Base-by-base conservation (phyloP, 441 rosid genomes). In the Populus hybrid region DNA sequence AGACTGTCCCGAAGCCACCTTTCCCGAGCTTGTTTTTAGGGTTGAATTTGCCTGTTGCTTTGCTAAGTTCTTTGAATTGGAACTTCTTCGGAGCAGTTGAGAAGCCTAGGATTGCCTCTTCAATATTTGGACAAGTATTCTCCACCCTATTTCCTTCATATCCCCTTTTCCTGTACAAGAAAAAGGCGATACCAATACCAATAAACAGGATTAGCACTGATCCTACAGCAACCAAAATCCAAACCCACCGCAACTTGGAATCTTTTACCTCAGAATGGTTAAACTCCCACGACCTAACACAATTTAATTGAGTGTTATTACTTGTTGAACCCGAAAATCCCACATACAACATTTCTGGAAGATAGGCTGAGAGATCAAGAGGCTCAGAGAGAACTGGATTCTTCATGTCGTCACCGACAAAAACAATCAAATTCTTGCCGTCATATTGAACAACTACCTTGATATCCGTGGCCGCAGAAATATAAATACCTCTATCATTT, bases 1-100 rank as follows among this genome's bases (percentile, higher is more conserved):
- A 92, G 12, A 93, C 98, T 11, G 90, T 88, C 31, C 97, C 94
- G 40, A 92, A 93, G 8, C 97, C 91, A 0, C 95, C 95, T 79
- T 85, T 86, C 1, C 94, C 97, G 0, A 90, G 91, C 84, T 88
- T 87, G 86, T 87, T 87, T 73, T 80, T 87, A 1, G 67, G 74
- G 73, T 75, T 74, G 78, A 92, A 94, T n/a, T 84, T 82, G 1
- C 83, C 81, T 0, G 98, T 92, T 16, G 92, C 95, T 18, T 80
- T 88, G 78, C 79, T 86, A 5, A 92, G 88, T 72, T 90, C 92
- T 40, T 79, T 81, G 33, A 90, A 69, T 68, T 67, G 70, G 75
- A 90, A 91, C 83, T 86, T 93, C 65, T 61, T 76, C 0, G 94
- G 98, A 38, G 88, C 91, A 0, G 73, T 67, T n/a, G 85, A 78